Percentiles rank a stretch among this genome's conserved stretches.
Conservation (phyloP, 2,329 filamentous ascomycete genomes). For the Chaetomium olivaceum region DNA sequence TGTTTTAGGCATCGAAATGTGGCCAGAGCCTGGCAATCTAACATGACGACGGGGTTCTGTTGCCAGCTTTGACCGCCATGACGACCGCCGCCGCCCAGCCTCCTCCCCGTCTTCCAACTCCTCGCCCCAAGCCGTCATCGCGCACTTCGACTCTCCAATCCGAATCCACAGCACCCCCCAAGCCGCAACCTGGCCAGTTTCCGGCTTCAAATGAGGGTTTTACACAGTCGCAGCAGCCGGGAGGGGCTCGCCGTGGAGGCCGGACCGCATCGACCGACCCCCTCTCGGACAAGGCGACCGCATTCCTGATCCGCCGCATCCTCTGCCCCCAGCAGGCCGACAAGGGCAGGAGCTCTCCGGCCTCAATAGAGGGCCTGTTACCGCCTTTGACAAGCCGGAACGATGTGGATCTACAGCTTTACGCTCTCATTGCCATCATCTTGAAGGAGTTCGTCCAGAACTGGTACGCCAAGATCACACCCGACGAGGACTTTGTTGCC, state of each 20-base stretch:
- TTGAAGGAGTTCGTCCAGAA: conserved; percentile 86
- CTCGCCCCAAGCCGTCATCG: conserved; percentile 24
- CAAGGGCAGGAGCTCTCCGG: conserved; percentile 52
- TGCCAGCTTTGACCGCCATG: conserved; percentile 24
- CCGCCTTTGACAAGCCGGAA: conserved; percentile 93
- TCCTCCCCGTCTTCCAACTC: conserved; percentile 27
- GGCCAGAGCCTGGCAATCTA: background rate
- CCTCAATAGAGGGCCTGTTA: conserved; percentile 75
- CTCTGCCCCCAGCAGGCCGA: conserved; percentile 74
- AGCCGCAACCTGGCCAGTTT: conserved; percentile 4
- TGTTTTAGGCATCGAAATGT: conserved; percentile 12
- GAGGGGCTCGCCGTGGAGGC: conserved; percentile 20
- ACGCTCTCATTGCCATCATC: conserved; percentile 86
- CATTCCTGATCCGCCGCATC: conserved; percentile 76
- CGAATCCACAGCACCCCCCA: conserved; percentile 29
- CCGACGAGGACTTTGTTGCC: conserved; percentile 82
- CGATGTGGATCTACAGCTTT: conserved; percentile 89
- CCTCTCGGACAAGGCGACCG: conserved; percentile 76
- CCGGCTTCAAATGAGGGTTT: conserved; percentile 8
- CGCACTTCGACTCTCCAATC: conserved; percentile 34
- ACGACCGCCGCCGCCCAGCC: conserved; percentile 27
- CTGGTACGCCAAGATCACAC: conserved; percentile 92
- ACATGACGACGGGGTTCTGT: conserved; percentile 11
- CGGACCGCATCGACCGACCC: conserved; percentile 44
- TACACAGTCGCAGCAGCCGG: conserved; percentile 12